These are phyloP conservation scores for Fallopia convolvulus DNA, from an alignment of 148 eudicot species.

Conservation along the genomic window DNA sequence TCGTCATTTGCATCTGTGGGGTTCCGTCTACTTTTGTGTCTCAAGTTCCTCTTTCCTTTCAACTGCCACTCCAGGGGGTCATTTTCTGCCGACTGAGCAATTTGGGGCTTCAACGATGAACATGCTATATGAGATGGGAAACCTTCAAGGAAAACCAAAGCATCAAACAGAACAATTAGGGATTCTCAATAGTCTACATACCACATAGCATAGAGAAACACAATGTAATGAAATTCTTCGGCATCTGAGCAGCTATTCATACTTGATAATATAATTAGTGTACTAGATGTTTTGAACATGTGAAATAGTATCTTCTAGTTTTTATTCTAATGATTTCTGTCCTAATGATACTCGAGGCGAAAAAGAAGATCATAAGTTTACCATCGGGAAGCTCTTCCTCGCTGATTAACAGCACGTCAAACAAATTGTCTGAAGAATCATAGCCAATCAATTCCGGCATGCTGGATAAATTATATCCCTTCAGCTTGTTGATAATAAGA, in stretches of 20 bases:
- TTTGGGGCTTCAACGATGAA: constrained; percentile 20
- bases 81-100: constrained; percentile 27
- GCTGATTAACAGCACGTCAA: constrained; percentile 52
- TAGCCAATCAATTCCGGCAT: not conserved
- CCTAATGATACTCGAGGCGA: not conserved
- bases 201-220: not conserved
- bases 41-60: constrained; percentile 65
- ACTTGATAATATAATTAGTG: no score
- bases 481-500: constrained; percentile 28
- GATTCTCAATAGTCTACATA: not conserved
- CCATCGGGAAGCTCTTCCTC: constrained; percentile 45
- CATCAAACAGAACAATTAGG: not conserved
- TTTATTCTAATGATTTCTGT: not conserved
- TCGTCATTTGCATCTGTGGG: constrained; percentile 16
- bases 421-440: constrained; percentile 33
- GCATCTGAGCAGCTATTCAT: no score
- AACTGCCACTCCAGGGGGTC: constrained; percentile 54
- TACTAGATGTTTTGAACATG: no score
- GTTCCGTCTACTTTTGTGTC: constrained; percentile 31
- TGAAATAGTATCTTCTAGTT: not conserved
- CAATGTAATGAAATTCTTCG: no score
- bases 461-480: constrained; percentile 31
- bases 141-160: not conserved
- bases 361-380: constrained; percentile 18
- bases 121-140: not conserved